Conservation (phyloP, 2,329 filamentous ascomycete genomes). For the Colletotrichum orchidophilum region DNA sequence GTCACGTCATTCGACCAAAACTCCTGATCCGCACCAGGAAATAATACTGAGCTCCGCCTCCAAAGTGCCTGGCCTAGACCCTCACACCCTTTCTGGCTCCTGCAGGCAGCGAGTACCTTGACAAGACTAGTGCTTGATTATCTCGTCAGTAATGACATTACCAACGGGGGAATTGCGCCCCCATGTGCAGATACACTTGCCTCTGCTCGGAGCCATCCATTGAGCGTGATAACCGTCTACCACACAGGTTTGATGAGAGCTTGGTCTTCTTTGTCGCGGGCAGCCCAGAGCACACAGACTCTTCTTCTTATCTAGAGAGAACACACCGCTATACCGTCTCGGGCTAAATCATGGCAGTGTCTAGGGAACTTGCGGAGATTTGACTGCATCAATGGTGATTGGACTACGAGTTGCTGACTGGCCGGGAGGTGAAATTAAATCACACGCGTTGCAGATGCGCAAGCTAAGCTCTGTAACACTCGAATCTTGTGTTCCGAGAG, state of each 20-base stretch:
- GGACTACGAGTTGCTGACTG: neutral
- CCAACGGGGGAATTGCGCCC: neutral
- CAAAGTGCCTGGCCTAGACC: neutral
- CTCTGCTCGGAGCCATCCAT: neutral
- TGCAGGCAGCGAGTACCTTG: neutral
- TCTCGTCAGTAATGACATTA: conserved; percentile 1
- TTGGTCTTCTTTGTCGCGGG: neutral
- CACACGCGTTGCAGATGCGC: neutral
- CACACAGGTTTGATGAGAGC: neutral
- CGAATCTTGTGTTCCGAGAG: neutral
- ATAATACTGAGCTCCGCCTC: conserved; percentile 7
- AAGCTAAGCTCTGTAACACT: neutral
- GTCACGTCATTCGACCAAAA: conserved; percentile 24
- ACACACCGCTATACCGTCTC: neutral
- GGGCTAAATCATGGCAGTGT: neutral
- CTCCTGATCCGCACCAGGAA: conserved; percentile 14
- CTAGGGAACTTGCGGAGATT: neutral
- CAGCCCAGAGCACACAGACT: neutral
- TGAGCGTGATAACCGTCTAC: neutral
- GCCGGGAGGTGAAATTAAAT: neutral
- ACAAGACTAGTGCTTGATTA: neutral
- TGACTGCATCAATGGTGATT: neutral
- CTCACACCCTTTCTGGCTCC: neutral
- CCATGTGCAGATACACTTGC: neutral
- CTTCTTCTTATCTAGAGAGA: neutral